Percentiles rank a stretch among this genome's conserved stretches.
Evolutionary conservation across 306 rosid genomes (phyloP).

Genomic region (Rosa persica): DNA sequence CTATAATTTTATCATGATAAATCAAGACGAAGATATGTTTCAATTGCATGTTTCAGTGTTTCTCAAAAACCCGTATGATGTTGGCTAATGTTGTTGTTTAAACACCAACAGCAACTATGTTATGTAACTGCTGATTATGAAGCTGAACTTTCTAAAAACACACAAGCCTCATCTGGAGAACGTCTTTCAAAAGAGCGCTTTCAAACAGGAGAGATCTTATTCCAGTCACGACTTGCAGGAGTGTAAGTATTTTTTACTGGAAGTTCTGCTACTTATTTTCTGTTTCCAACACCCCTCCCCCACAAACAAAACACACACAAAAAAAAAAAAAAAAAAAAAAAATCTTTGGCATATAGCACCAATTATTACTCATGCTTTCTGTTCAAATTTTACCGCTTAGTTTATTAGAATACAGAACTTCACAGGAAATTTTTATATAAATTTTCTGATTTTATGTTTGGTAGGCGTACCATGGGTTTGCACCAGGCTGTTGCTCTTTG

Average conservation of each 20-base stretch:
- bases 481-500: conserved; percentile 91
- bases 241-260: conserved; percentile 48
- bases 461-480: conserved; percentile 76
- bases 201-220: conserved; percentile 85
- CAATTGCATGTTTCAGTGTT: background rate
- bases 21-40: background rate
- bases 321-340: too few species aligned
- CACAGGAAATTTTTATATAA: background rate
- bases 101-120: conserved; percentile 64
- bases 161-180: conserved; percentile 63
- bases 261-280: background rate
- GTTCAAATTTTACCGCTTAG: background rate
- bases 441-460: conserved; percentile 8
- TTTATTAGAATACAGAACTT: background rate
- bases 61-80: background rate
- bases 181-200: conserved; percentile 78
- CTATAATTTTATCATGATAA: background rate
- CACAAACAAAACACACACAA: too few species aligned
- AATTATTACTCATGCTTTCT: background rate
- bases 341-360: background rate
- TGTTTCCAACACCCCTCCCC: background rate
- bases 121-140: conserved; percentile 85
- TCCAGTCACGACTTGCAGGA: conserved; percentile 80
- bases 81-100: conserved; percentile 28
- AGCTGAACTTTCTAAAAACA: conserved; percentile 69